Base-by-base conservation (phyloP, 306 rosid species). In the Cucurbita pepo region DNA sequence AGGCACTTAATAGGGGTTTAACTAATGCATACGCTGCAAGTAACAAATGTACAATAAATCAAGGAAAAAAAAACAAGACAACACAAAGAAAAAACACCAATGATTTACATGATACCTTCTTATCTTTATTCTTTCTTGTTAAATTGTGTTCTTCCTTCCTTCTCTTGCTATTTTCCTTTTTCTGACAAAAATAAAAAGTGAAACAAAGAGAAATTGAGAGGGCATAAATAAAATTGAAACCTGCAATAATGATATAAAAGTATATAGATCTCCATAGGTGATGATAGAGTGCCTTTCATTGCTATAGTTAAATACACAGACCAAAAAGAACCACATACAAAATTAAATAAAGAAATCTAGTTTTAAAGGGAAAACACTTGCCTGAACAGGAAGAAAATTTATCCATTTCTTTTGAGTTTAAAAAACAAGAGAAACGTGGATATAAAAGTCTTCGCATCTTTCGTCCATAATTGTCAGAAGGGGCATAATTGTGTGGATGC, bases 161-260 rank as follows among this genome's bases (percentile, higher is more conserved):
- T 82, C 97, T 89, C 87, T 89, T 94, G 95, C 95, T 94, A 81
- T 86, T 89, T 78, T 89, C 95, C 80, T 94, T 94, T 88, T 91
- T 94, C 99, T 94, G 88, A 60, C 61, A 64, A 71, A 82, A 74
- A 50, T 3, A 30, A 36, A 45, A 62, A 69, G 77, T 30, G 13
- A 72, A 69, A 54, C 74, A 62, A 21, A 79, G 56, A 36, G 16
- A 72, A 9, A 13, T 4, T 2, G 34, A 34, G 14, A 13, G 34
- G 37, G 64, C 10, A 63, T 53, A 73, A 73, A 72, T 60, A 57
- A 48, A 57, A 60, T 18, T 8, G 37, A 74, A 59, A 36, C 56
- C 22, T n/a, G 58, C 25, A 71, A 15, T 8, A 48, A 12, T 21
- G 72, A 66, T 66, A 66, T 22, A 45, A 7, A 18, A 47, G 72